Conservation (phyloP, 2,329 filamentous ascomycete species). For the Xylaria sp. region DNA sequence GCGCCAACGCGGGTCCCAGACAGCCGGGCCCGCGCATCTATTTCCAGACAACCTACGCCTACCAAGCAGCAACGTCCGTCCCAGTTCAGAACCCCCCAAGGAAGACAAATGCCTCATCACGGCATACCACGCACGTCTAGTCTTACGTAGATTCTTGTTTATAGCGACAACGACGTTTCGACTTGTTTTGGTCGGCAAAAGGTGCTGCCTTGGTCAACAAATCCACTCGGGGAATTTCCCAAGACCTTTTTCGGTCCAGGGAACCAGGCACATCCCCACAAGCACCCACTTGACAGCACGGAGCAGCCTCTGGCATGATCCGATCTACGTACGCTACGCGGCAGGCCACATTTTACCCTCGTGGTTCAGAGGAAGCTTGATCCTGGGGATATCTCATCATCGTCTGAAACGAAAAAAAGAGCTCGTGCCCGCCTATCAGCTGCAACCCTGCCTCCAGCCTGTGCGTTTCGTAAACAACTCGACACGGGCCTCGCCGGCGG, state of each 20-base stretch:
- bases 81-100: not conserved
- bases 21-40: not conserved
- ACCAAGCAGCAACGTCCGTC: too few species aligned
- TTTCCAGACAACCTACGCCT: not conserved
- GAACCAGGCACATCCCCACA: slow-evolving; percentile 9
- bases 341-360: not conserved
- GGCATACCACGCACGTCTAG: too few species aligned
- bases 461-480: not conserved
- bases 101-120: not conserved
- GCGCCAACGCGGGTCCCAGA: slow-evolving; percentile 13
- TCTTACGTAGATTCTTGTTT: too few species aligned
- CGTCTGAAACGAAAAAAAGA: not conserved
- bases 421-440: not conserved
- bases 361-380: not conserved
- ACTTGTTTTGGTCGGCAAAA: not conserved
- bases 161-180: too few species aligned
- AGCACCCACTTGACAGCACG: not conserved
- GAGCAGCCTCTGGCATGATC: slow-evolving; percentile 25
- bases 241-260: slow-evolving; percentile 5
- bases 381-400: not conserved
- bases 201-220: too few species aligned
- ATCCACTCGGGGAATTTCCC: not conserved
- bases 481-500: not conserved
- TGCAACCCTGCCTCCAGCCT: not conserved
- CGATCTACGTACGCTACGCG: too few species aligned